Base-by-base conservation (phyloP, 306 rosid species). In the Canavalia gladiata region DNA sequence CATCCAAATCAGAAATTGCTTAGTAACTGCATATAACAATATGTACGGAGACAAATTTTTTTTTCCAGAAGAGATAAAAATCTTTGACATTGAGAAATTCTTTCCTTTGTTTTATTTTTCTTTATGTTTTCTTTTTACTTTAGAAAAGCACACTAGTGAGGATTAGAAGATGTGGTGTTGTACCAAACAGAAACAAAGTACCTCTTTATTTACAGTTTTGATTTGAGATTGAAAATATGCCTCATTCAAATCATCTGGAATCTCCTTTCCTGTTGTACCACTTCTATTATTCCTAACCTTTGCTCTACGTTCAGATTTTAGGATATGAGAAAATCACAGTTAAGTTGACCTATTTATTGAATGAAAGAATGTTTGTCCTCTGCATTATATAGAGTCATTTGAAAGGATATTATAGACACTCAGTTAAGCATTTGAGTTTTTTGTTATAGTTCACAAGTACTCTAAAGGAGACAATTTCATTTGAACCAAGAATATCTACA, bases 1-100 rank as follows among this genome's bases (percentile, higher is more conserved):
- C 52, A 75, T 79, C 7, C 77, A 79, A 84, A 11, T 49, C 34
- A 74, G 81, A 80, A 34, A 62, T 34, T 47, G 49, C 10, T 72
- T 64, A 42, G 42, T 8, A 68, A 47, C 30, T 46, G 25, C 59
- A 58, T 29, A 60, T 41, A 77, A 54, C 10, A n/a, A 13, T 46
- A 31, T 73, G 62, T 42, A 6, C 0, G 72, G 34, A 29, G 49
- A 79, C 46, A 13, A 30, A 30, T 74, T 9, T 74, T 66, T 74
- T 9, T 74, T 66, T 25, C 58, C 13, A 58, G 1, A 74, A 74
- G 58, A 74, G 68, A 74, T 59, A 5, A 58, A 46, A 72, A 37
- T 78, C 65, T 73, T 59, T 56, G 4, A 73, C 34, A 4, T 62
- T 70, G 59, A 51, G 63, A 34, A 63, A 52, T 35, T 33, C 35